Evolutionary conservation across 345 rosid species (phyloP).

Genomic region (Lepidium aucheri): DNA sequence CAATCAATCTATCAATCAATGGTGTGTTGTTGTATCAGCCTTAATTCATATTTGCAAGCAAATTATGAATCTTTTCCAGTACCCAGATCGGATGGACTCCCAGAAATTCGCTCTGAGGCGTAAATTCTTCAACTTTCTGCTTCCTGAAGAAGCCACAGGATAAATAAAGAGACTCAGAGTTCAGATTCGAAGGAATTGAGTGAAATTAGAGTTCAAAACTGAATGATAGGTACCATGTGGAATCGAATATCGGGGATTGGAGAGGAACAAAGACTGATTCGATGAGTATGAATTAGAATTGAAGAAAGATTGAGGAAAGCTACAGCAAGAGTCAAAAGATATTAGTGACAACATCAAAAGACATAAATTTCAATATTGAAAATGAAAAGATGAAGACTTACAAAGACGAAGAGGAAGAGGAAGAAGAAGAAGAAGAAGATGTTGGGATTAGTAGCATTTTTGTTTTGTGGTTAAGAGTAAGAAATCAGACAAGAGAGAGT

Average conservation of each 20-base stretch:
- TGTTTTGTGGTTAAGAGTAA: not conserved
- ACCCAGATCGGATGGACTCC: constrained; percentile 84
- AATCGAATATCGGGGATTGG: not conserved
- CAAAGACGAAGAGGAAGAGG: constrained; percentile 16
- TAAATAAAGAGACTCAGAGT: not conserved
- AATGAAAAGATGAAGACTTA: not conserved
- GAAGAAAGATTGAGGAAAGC: constrained; percentile 15
- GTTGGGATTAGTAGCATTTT: constrained; percentile 26
- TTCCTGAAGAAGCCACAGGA: constrained; percentile 38
- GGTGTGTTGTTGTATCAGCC: not conserved
- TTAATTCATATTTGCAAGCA: not conserved
- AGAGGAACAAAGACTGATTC: constrained; percentile 17
- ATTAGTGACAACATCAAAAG: not conserved
- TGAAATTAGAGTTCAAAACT: not conserved
- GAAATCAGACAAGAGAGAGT: constrained; percentile 6
- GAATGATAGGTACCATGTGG: not conserved
- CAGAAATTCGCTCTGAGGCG: constrained; percentile 61
- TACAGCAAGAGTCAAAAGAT: not conserved
- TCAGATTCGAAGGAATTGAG: not conserved
- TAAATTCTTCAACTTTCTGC: constrained; percentile 43
- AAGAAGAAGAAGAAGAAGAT: constrained; percentile 15
- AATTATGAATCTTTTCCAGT: constrained; percentile 10
- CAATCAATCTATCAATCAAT: not conserved
- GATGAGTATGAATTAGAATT: constrained; percentile 7
- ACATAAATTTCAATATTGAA: not conserved